Base-by-base conservation (phyloP, 1,139 yeast genomes). In the Kodamaea fungicola region DNA sequence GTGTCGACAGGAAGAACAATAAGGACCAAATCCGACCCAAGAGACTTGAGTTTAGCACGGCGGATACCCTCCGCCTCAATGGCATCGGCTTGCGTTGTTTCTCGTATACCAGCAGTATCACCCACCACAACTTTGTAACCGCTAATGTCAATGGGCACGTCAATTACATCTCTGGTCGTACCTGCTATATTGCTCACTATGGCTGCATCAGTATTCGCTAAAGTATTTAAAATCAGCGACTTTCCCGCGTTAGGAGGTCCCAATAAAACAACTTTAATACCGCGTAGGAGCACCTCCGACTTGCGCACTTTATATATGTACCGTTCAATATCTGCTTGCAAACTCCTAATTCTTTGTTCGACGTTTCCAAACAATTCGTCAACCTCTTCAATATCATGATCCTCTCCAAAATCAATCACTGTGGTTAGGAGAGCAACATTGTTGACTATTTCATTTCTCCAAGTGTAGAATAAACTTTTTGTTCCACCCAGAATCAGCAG, bases 231-330 rank as follows among this genome's bases (percentile, higher is more conserved):
- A 9, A 92, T 62, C 1, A 96, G 86, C 2, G 97, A 89, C 55
- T 92, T 92, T 0, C 99, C 99, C 1, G 96, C 97, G 59, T 92
- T 92, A 1, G 98, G 97, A 4, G 96, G 95, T 0, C 98, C 99
- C 13, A 90, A 49, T 13, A 92, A 63, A 0, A 83, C 80, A 30
- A 90, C 54, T 43, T 77, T 78, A 30, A 92, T 78, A 1, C 99
- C 99, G 21, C 74, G 70, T 33, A 83, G 58, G 12, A 92, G 61
- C 1, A 90, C 64, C 45, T 81, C 85, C 0, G 94, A 78, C 35
- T 80, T 63, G 31, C 71, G 64, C 4, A 81, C 77, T 43, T 69
- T 76, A 2, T 57, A 46, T 12, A 85, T 51, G 51, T 81, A 84
- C 2, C 50, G 42, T 1, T 51, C 46, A 6, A 90, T 67, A 26